Percentiles rank a stretch among this genome's conserved stretches.
These are phyloP conservation scores for Penicillium sp. DNA, from an alignment of 2,329 filamentous ascomycete genomes.

Conservation along the genomic window DNA sequence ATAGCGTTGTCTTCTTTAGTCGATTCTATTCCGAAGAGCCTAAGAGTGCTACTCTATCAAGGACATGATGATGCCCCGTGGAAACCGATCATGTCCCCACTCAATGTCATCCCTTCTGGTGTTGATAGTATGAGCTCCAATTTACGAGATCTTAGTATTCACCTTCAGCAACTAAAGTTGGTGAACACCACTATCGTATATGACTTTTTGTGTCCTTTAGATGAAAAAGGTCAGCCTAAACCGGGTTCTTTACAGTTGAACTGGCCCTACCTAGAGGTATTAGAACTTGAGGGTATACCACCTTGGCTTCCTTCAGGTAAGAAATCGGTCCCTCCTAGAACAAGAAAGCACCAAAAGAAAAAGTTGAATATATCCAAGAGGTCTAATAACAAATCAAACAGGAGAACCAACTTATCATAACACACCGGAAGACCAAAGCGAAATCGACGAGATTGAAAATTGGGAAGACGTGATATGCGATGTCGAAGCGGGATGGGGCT, in stretches of 20 bases:
- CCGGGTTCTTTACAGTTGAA: neutral
- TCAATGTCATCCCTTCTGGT: neutral
- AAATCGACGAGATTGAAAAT: constrained; percentile 5
- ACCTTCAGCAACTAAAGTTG: constrained; percentile 2
- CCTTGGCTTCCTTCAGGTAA: constrained; percentile 12
- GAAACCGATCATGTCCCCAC: neutral
- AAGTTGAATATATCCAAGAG: neutral
- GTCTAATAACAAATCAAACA: neutral
- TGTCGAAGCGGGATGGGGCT: constrained; percentile 1
- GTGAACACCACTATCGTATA: neutral
- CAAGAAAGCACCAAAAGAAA: constrained; percentile 3
- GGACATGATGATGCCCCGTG: neutral
- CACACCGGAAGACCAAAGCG: constrained; percentile 6
- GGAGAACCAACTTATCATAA: constrained; percentile 2
- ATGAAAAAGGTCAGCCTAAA: neutral
- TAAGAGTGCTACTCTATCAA: neutral
- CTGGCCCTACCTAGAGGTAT: constrained; percentile 4
- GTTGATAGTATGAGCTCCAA: constrained; percentile 1
- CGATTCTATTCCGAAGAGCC: neutral
- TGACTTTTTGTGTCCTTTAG: constrained; percentile 5
- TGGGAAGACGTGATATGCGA: constrained; percentile 7
- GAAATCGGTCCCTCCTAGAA: constrained; percentile 1
- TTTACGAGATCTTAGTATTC: constrained; percentile 2
- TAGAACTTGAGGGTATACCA: constrained; percentile 3
- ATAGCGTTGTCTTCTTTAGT: constrained; percentile 6